phyloP scores from a whole-genome alignment of 306 rosid genomes.

The Rubus idaeus region DNA sequence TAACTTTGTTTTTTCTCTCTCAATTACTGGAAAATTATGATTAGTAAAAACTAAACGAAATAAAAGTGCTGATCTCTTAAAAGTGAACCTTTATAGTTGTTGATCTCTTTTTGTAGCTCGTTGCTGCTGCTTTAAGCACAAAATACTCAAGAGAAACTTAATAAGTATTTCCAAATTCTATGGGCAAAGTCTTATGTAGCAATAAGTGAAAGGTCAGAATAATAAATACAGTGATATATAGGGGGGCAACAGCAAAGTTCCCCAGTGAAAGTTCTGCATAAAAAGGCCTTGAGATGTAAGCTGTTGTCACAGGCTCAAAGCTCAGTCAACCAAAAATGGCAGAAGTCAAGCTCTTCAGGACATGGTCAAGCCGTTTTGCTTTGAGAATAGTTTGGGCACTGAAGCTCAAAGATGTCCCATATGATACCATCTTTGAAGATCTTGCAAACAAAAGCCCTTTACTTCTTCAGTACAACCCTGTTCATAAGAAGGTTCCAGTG shows the following conservation, averaged over 20 bases:
- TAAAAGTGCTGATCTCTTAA: too few relatives aligned
- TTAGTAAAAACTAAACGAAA: neutral
- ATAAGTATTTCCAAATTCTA: neutral
- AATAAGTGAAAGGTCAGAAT: neutral
- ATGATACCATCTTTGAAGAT: constrained; percentile 36
- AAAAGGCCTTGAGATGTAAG: neutral
- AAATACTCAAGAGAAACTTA: too few relatives aligned
- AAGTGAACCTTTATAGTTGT: too few relatives aligned
- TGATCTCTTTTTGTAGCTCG: too few relatives aligned
- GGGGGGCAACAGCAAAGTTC: neutral
- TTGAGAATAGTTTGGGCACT: constrained; percentile 45
- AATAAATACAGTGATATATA: neutral
- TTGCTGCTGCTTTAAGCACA: too few relatives aligned
- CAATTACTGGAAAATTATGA: neutral
- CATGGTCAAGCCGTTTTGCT: constrained; percentile 34
- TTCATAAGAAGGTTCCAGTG: constrained; percentile 35
- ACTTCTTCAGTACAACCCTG: constrained; percentile 37
- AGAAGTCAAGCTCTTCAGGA: constrained; percentile 29
- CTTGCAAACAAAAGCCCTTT: constrained; percentile 35
- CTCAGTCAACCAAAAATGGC: constrained; percentile 12
- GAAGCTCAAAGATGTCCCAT: constrained; percentile 31
- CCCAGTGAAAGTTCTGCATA: neutral
- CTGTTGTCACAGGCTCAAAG: neutral
- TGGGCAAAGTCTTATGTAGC: neutral
- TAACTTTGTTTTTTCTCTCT: neutral